Evolutionary conservation across 2,329 filamentous ascomycete genomes (phyloP), one percentile per base, ranked within the genome.

Genomic region (Apiospora saccharicola): DNA sequence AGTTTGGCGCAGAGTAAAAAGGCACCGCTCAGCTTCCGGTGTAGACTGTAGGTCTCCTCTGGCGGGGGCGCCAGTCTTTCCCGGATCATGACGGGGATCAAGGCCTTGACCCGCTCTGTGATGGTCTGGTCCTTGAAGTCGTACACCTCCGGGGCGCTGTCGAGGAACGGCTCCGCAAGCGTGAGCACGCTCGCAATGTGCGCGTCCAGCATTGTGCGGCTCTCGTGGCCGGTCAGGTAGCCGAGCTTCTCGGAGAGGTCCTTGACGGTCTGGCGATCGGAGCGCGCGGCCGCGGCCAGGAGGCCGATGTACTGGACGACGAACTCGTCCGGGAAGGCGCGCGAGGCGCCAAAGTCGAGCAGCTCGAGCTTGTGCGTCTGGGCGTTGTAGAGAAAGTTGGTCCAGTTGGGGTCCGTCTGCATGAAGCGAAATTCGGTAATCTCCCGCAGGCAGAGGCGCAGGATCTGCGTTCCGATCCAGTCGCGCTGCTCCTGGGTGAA

Each of bases 391-490:
- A 98, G 87, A 82, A 99, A 99, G 83, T 99, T 99, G 46, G 96
- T 98, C 96, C 96, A 99, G 86, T 99, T 99, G 53, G 96, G 96
- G 80, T 99, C 96, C 6, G 96, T 99, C 84, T 99, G 96, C 96
- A 99, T 99, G 85, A 97, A 98, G 73, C 88, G 91, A 89, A 98
- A 98, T 82, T 98, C 94, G 75, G 92, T 92, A 77, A 98, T 96
- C 84, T 98, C 96, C 72, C 95, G 92, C 51, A 98, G 88, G 80
- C 95, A 98, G 14, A 99, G 91, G 4, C 95, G 93, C 70, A 98
- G 89, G 75, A 98, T 94, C 78, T 98, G 94, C 0, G 94, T 96
- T 70, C 96, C 96, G 78, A 99, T 97, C 94, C 95, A 98, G 85
- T 99, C 95, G 73, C 92, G 91, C 82, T 98, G 94, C 69, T 90